Conservation (phyloP, 192 early-diverging fungal genomes). For the Piromyces finnis region DNA sequence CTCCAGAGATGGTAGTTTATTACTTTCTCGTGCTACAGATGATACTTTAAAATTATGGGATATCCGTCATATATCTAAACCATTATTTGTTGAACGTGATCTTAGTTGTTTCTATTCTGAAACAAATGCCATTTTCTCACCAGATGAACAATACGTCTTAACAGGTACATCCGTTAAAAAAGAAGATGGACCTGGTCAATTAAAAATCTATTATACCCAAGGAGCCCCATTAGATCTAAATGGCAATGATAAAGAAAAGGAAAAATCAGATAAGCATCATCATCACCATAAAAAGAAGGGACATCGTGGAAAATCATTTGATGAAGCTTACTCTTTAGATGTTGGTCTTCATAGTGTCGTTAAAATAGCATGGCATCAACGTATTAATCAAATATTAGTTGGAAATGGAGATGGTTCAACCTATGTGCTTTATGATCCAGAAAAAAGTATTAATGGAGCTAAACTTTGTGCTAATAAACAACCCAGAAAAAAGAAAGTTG, state of each 20-base stretch:
- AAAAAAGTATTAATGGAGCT: conserved; percentile 45
- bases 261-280: background rate
- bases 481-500: conserved; percentile 41
- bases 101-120: conserved; percentile 52
- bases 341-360: conserved; percentile 46
- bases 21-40: conserved; percentile 66
- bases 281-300: background rate
- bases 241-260: background rate
- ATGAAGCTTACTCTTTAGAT: conserved; percentile 44
- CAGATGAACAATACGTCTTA: conserved; percentile 57
- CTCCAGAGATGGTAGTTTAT: conserved; percentile 34
- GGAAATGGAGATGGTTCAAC: conserved; percentile 61
- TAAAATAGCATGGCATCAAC: conserved; percentile 64
- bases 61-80: conserved; percentile 47
- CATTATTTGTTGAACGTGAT: conserved; percentile 29
- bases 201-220: background rate
- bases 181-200: conserved; percentile 23
- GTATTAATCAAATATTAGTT: conserved; percentile 70
- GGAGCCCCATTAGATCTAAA: background rate
- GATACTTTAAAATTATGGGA: conserved; percentile 94
- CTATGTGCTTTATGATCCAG: conserved; percentile 58
- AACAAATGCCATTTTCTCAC: conserved; percentile 65
- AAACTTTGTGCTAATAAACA: conserved; percentile 44
- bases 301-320: conserved; percentile 21
- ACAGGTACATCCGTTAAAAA: conserved; percentile 61